Evolutionary conservation across 2,329 filamentous ascomycete genomes (phyloP).

Genomic region (Fusarium citri): DNA sequence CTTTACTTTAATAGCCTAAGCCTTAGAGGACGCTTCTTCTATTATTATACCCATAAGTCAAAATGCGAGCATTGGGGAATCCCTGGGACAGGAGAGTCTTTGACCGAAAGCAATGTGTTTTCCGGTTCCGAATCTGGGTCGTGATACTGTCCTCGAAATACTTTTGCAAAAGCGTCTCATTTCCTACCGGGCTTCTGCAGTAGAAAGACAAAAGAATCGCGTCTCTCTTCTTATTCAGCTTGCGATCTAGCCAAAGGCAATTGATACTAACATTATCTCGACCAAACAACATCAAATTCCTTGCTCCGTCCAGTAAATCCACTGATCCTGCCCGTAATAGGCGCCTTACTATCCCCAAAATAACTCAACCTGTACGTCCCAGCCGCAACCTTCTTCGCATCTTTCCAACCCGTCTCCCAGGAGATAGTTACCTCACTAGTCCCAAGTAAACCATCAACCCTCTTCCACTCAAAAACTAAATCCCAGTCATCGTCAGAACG

Average conservation of each 20-base stretch:
- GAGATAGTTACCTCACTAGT: neutral
- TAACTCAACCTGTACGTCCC: slow-evolving; percentile 5
- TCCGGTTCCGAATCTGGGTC: too few relatives aligned
- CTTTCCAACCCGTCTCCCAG: slow-evolving; percentile 10
- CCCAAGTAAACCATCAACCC: slow-evolving; percentile 5
- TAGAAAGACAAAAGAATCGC: neutral
- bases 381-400: neutral
- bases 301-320: neutral
- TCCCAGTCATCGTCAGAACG: slow-evolving; percentile 15
- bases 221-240: neutral
- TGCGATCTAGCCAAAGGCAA: neutral
- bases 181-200: neutral
- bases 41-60: neutral
- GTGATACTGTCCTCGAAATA: neutral
- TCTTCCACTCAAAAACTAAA: slow-evolving; percentile 11
- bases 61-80: neutral
- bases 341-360: slow-evolving; percentile 11
- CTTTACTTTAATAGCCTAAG: too few relatives aligned
- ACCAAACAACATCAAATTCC: neutral
- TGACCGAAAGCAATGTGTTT: too few relatives aligned
- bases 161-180: neutral
- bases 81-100: neutral
- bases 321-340: neutral
- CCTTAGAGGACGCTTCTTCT: too few relatives aligned
- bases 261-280: neutral